Evolutionary conservation across 1,139 yeast genomes (phyloP), one percentile per base, ranked within the genome.

Genomic region (Hemisphaericaspora xylofermentans): DNA sequence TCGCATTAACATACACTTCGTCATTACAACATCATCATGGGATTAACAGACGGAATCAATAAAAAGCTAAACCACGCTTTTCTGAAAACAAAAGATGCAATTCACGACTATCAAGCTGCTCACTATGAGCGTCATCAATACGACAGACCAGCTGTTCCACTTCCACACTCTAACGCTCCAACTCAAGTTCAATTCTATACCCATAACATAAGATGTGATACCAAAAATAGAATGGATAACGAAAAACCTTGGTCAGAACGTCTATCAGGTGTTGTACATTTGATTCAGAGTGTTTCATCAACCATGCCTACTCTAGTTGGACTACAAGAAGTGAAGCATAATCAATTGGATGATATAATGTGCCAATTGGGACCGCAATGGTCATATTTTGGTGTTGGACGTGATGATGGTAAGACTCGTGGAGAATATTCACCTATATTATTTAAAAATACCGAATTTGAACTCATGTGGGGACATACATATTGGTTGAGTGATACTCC

Each of bases 371-470:
- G 56, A 26, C 43, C 42, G 26, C 52, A 56, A 6, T 74, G 72
- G 67, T 54, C 59, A 13, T 69, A 71, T 47, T 66, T 65, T 42
- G 76, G 76, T 2, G 69, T 65, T 12, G 78, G 78, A 2, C 58
- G 79, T 49, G 74, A 71, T 42, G 76, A 74, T 52, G 79, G 78
- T 9, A 50, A 52, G 12, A 53, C 56, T 6, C 49, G 54, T 4
- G 78, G 79, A 7, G 79, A 74, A 46, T 71, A 58, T 43, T 61
- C 73, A 30, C 77, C 79, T 1, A 61, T 74, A 17, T 58, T 68
- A 35, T 71, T 65, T 47, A 60, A 66, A 39, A 54, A 59, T 4
- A 43, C 52, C 1, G 61, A 57, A 19, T 60, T 73, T 60, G 45
- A 53, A 16, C 43, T 70, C 19, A 24, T 63, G 4, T 53, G 57